A percentile compares a stretch with the other conserved stretches of the same genome.
phyloP scores from a whole-genome alignment of 345 rosid genomes.

The Syzygium oleosum region DNA sequence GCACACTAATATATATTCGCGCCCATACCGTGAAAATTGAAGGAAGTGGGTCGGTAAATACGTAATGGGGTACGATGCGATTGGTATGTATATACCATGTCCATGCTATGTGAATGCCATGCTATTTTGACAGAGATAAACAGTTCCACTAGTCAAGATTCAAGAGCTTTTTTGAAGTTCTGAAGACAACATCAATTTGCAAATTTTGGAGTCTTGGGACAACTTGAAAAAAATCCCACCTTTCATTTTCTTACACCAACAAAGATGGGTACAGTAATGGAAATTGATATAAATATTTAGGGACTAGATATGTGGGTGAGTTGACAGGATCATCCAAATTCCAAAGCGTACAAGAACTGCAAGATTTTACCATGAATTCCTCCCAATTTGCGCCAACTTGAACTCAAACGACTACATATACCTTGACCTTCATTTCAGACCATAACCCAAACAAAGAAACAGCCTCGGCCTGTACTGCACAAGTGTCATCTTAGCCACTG shows the following conservation, averaged over 20 bases:
- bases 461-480: slow-evolving; percentile 22
- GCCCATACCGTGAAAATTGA: neutral
- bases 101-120: neutral
- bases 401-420: neutral
- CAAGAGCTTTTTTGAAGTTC: neutral
- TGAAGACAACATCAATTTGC: neutral
- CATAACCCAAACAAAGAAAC: slow-evolving; percentile 36
- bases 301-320: neutral
- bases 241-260: neutral
- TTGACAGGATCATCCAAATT: neutral
- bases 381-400: neutral
- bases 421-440: neutral
- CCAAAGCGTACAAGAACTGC: neutral
- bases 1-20: neutral
- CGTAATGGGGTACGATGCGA: neutral
- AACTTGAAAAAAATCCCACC: neutral
- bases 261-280: neutral
- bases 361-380: neutral
- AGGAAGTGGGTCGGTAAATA: neutral
- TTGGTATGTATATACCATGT: neutral
- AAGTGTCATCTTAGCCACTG: slow-evolving; percentile 4
- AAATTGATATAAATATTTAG: neutral
- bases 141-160: neutral
- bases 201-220: neutral
- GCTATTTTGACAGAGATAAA: neutral